phyloP scores from a whole-genome alignment of 192 early-diverging fungal genomes.

The Coemansia erecta region DNA sequence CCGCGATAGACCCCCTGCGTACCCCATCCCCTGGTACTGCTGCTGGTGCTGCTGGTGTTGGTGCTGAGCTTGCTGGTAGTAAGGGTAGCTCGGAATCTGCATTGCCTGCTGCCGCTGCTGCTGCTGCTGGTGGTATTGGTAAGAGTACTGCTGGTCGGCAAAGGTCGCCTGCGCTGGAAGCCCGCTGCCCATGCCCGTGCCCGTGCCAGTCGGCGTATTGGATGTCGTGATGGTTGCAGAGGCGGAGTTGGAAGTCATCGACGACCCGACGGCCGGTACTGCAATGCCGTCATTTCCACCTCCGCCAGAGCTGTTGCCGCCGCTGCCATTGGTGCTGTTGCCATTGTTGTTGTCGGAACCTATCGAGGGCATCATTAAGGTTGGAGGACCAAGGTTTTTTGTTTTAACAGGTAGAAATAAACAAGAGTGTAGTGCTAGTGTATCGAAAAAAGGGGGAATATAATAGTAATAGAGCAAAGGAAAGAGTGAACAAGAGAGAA shows the following conservation, averaged over 20 bases:
- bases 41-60: constrained; percentile 14
- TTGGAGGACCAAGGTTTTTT: no score
- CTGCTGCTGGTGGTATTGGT: neutral
- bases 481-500: neutral
- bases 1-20: no score
- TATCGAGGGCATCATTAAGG: constrained; percentile 7
- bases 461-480: neutral
- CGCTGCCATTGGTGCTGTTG: neutral
- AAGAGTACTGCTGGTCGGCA: neutral
- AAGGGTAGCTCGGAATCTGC: neutral
- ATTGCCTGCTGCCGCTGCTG: neutral
- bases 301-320: neutral
- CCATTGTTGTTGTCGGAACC: neutral
- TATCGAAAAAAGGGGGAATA: neutral
- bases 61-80: neutral
- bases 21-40: neutral
- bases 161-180: neutral
- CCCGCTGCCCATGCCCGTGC: neutral
- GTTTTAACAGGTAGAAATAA: neutral
- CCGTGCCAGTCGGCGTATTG: neutral
- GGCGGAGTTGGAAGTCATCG: constrained; percentile 1
- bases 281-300: neutral
- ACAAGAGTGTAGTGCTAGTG: neutral
- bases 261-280: neutral
- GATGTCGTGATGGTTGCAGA: constrained; percentile 1